Evolutionary conservation across 768 basidiomycete genomes (phyloP), one percentile per base, ranked within the genome.

Genomic region (Pleurotus giganteus): DNA sequence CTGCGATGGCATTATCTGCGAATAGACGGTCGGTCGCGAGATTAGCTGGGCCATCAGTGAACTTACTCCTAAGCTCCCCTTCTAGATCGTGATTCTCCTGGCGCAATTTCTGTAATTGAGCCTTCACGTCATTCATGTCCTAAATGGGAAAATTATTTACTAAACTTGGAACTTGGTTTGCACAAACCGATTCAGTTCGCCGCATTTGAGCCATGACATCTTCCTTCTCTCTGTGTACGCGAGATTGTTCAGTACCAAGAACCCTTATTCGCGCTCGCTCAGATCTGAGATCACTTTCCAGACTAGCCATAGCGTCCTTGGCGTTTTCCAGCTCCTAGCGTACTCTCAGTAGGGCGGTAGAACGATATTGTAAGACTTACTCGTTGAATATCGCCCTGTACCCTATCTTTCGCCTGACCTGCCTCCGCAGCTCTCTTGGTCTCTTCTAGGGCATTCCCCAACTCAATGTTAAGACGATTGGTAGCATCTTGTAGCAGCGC

Each of bases 71-170:
- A 41, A 92, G 75, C 56, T 93, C 89, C 45, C 72, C 76, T 66
- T 92, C 90, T 24, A 94, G 74, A 17, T 82, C 81, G 23, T 83
- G 77, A 58, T 87, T 92, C 61, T 90, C 86, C 55, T 83, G 81
- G 69, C 90, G 93, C 67, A 82, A 73, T 53, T 75, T 77, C 41
- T 85, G 81, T 5, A 92, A 67, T 29, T 93, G 85, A 11, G 77
- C 68, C 59, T 83, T 85, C 39, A 93, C 81, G 47, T 86, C 88
- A 23, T 87, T 82, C 81, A 93, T 90, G 62, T 91, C 89, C 89
- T 92, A 60, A 21, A 21, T 26, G 47, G 4, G n/a, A 17, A 24
- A 4, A 11, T 39, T 57, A 62, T 42, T 57, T 49, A 43, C 26
- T 60, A 37, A 17, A 44, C n/a, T 41, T 21, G n/a, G 26, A 6